phyloP scores from a whole-genome alignment of 1,139 yeast species.

The Geotrichum histeridarum region DNA sequence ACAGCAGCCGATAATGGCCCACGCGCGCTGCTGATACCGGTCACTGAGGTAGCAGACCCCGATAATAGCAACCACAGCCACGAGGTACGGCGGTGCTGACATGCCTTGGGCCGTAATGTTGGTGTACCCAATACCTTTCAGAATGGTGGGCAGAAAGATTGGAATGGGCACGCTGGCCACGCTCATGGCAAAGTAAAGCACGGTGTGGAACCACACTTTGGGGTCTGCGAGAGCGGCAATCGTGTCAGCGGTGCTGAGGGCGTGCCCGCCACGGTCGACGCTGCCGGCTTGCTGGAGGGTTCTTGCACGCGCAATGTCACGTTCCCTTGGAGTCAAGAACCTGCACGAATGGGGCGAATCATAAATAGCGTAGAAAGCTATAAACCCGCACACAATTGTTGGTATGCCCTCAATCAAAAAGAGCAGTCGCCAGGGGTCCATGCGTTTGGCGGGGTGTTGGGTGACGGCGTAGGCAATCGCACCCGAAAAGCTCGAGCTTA shows the following conservation, averaged over 20 bases:
- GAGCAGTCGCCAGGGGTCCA: constrained; percentile 38
- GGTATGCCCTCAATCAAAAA: constrained; percentile 41
- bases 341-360: constrained; percentile 43
- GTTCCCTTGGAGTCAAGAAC: constrained; percentile 29
- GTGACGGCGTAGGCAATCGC: constrained; percentile 40
- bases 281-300: constrained; percentile 27
- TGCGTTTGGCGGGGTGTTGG: constrained; percentile 20
- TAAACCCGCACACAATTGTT: constrained; percentile 36
- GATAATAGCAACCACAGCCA: constrained; percentile 26
- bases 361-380: constrained; percentile 39
- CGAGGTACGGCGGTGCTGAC: constrained; percentile 31
- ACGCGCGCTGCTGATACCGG: constrained; percentile 28
- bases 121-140: constrained; percentile 31
- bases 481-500: constrained; percentile 34
- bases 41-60: constrained; percentile 27
- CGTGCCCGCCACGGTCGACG: constrained; percentile 21
- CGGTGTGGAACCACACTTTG: constrained; percentile 23
- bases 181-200: constrained; percentile 30
- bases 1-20: constrained; percentile 27
- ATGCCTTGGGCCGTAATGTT: constrained; percentile 30
- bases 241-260: constrained; percentile 24
- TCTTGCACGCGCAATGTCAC: constrained; percentile 30
- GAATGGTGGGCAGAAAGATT: constrained; percentile 30
- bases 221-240: constrained; percentile 25
- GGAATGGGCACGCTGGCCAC: constrained; percentile 33